Evolutionary conservation across 2,329 filamentous ascomycete species (phyloP).

Genomic region (Aspergillus quadrilineatus): DNA sequence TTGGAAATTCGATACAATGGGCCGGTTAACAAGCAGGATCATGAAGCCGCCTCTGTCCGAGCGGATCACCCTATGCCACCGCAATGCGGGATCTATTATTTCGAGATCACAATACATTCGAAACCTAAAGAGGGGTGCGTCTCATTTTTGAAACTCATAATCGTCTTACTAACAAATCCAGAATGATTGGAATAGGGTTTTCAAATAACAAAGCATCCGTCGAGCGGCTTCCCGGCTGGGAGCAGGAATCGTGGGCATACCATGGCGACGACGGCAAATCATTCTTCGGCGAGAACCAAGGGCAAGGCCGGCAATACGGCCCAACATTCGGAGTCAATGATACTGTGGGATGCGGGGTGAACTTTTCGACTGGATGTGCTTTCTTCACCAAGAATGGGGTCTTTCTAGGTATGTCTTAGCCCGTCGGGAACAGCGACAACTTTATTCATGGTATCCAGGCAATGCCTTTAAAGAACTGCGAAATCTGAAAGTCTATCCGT

Average conservation of each 20-base stretch:
- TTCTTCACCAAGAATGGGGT: conserved; percentile 68
- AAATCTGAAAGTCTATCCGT: conserved; percentile 51
- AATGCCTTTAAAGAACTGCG: conserved; percentile 50
- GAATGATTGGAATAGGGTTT: conserved; percentile 58
- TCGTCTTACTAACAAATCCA: conserved; percentile 16
- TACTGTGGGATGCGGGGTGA: conserved; percentile 64
- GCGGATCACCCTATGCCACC: conserved; percentile 83
- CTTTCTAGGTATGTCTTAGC: conserved; percentile 49
- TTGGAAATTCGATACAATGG: conserved; percentile 66
- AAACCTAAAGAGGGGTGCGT: conserved; percentile 67
- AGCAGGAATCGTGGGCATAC: conserved; percentile 65
- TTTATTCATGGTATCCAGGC: conserved; percentile 48
- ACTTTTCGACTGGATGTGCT: conserved; percentile 60
- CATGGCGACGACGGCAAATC: conserved; percentile 65
- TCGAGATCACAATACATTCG: conserved; percentile 68
- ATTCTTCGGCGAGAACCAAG: conserved; percentile 59
- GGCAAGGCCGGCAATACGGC: conserved; percentile 57
- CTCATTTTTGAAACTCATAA: neutral
- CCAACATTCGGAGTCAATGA: conserved; percentile 60
- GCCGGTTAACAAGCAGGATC: conserved; percentile 57
- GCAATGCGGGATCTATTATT: conserved; percentile 94
- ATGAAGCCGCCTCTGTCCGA: conserved; percentile 79
- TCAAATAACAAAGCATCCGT: conserved; percentile 59
- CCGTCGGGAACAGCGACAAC: neutral
- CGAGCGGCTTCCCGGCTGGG: conserved; percentile 64